These are phyloP conservation scores for Porcisia hertigi DNA, from an alignment of 208 protist genomes.

Conservation along the genomic window DNA sequence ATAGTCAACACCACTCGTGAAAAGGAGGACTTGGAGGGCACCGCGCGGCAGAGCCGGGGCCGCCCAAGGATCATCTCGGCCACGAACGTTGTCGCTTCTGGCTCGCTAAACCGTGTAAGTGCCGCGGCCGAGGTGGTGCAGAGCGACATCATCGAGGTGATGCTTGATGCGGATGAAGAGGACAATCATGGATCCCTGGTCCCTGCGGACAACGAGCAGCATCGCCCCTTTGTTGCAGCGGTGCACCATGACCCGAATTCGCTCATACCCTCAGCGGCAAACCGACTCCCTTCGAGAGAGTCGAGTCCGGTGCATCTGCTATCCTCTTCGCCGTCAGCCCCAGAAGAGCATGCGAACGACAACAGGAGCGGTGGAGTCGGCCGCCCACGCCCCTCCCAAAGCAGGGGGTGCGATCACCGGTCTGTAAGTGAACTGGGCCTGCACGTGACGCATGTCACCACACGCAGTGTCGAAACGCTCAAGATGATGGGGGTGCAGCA, in stretches of 20 bases:
- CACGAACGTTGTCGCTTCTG: not conserved
- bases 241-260: constrained; percentile 26
- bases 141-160: constrained; percentile 17
- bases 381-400: not conserved
- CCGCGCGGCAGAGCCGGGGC: constrained; percentile 5
- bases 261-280: constrained; percentile 30
- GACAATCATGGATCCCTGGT: constrained; percentile 18
- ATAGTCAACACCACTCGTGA: not conserved
- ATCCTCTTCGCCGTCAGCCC: not conserved
- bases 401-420: not conserved
- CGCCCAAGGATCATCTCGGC: not conserved
- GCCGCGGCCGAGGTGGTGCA: not conserved
- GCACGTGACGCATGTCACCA: not conserved
- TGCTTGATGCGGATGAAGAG: constrained; percentile 22
- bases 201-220: constrained; percentile 20
- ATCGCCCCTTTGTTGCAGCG: constrained; percentile 19
- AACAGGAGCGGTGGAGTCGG: not conserved
- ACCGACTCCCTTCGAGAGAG: constrained; percentile 35
- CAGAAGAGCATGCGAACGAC: constrained; percentile 3
- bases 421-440: constrained; percentile 6
- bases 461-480: not conserved
- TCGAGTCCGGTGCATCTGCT: not conserved
- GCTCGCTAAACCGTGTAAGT: not conserved
- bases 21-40: constrained; percentile 4
- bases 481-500: not conserved